Evolutionary conservation across 2,329 filamentous ascomycete genomes (phyloP), one percentile per base, ranked within the genome.

Genomic region (Fusarium decemcellulare): DNA sequence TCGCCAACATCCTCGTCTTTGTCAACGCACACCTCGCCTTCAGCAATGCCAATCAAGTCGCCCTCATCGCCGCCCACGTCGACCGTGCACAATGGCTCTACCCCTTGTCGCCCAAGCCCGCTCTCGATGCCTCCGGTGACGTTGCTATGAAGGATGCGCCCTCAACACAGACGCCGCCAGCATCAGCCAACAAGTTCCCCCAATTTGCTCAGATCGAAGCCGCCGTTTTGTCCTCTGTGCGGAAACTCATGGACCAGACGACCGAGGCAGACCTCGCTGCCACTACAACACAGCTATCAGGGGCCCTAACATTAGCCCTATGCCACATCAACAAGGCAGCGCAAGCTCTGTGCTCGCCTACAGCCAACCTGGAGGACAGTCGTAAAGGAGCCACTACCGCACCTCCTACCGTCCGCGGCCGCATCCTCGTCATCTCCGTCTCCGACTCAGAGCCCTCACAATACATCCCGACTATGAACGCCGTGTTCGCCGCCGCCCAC

Each of bases 391-490:
- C 78, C 18, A 73, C 74, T 9, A 71, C 72, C 34, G 69, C 76
- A 5, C 70, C 76, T 3, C 73, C 78, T 8, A 74, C 79, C 6
- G 71, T 82, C 32, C 80, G 79, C 23, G 80, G 79, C 42, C 92
- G 96, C 64, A 97, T 99, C 75, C 87, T 99, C 58, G 91, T 98
- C 68, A 80, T 99, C 57, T 97, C 93, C 50, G 94, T 98, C 6
- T 97, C 93, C 48, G 94, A 94, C 76, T 87, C 87, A 43, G 93
- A 95, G 74, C 89, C 97, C 0, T 90, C 94, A 6, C 92, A 98
- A 80, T 99, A 99, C 83, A 99, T 99, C 59, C 92, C 95, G 1
- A 96, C 97, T 72, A 99, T 99, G 96, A 99, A 99, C 82, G 90
- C 92, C 74, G 97, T 98, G 65, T 99, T 99, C 81, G 96, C 96